Evolutionary conservation across 75 land plant species (phyloP).

Genomic region (Cunninghamia lanceolata): DNA sequence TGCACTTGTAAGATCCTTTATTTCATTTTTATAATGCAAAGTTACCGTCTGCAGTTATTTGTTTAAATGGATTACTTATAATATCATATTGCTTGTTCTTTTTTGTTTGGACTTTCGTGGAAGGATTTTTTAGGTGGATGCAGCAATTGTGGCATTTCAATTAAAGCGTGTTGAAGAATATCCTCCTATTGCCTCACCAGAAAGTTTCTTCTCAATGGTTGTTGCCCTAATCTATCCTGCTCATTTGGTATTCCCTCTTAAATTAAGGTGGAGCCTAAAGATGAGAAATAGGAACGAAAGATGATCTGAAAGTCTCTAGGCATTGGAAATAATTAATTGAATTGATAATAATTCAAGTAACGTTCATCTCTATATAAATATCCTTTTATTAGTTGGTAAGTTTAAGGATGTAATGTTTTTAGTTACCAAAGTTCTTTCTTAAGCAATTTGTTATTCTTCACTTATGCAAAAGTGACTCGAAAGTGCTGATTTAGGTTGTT

Average conservation of each 20-base stretch:
- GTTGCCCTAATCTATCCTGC: background rate
- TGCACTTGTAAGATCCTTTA: background rate
- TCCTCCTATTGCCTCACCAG: slow-evolving; percentile 67
- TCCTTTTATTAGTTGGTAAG: too few species aligned
- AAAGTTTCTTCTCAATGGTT: slow-evolving; percentile 78
- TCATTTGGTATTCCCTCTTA: background rate
- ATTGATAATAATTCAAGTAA: background rate
- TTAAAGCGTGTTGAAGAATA: slow-evolving; percentile 68
- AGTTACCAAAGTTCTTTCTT: too few species aligned
- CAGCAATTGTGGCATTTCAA: slow-evolving; percentile 75
- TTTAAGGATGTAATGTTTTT: too few species aligned
- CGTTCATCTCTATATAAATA: background rate
- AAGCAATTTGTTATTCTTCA: too few species aligned
- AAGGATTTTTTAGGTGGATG: slow-evolving; percentile 77
- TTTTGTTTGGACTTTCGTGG: background rate
- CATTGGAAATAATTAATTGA: background rate
- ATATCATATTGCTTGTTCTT: background rate
- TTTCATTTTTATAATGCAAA: background rate
- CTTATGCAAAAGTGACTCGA: too few species aligned
- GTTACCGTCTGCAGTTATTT: background rate
- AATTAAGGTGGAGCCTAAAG: background rate
- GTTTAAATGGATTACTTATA: background rate
- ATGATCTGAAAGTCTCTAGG: background rate
- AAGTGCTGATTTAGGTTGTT: too few species aligned
- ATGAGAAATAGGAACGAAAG: background rate